Evolutionary conservation across 1,139 yeast genomes (phyloP).

Genomic region (Kodamaea ohmeri): DNA sequence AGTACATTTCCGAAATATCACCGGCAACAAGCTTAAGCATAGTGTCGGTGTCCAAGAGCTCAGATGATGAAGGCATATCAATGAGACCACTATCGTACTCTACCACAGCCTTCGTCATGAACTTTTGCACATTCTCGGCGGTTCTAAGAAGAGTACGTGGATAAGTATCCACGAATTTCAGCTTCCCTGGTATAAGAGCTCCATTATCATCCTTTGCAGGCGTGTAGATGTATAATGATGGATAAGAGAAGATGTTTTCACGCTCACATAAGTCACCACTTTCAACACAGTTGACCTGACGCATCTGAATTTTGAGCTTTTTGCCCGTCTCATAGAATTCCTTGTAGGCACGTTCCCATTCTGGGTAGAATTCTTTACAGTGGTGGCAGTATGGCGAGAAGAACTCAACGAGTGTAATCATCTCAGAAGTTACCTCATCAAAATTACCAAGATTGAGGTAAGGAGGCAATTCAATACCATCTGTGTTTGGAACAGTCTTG

Average conservation of each 20-base stretch:
- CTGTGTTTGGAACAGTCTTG: slow-evolving; percentile 7
- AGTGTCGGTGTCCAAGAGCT: slow-evolving; percentile 28
- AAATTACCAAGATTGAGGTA: slow-evolving; percentile 37
- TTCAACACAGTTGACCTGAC: slow-evolving; percentile 70
- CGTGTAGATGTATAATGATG: slow-evolving; percentile 59
- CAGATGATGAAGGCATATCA: slow-evolving; percentile 41
- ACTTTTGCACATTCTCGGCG: slow-evolving; percentile 48
- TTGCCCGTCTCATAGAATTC: slow-evolving; percentile 37
- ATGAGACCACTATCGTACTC: slow-evolving; percentile 38
- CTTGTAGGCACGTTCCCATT: slow-evolving; percentile 43
- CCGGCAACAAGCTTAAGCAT: slow-evolving; percentile 49
- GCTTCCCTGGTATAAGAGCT: slow-evolving; percentile 23
- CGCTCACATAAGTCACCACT: slow-evolving; percentile 69
- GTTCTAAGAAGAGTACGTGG: slow-evolving; percentile 48
- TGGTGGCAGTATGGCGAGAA: slow-evolving; percentile 54
- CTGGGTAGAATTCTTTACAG: slow-evolving; percentile 54
- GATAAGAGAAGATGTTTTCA: slow-evolving; percentile 56
- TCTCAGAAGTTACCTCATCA: slow-evolving; percentile 39
- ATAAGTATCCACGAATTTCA: slow-evolving; percentile 41
- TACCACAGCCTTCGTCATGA: slow-evolving; percentile 51
- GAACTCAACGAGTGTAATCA: slow-evolving; percentile 38
- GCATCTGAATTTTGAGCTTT: slow-evolving; percentile 47
- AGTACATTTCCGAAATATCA: slow-evolving; percentile 42
- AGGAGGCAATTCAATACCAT: slow-evolving; percentile 21
- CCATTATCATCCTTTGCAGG: slow-evolving; percentile 41